A percentile compares a stretch with the other conserved stretches of the same genome.
Evolutionary conservation across 164 flowering plant genomes (phyloP).

Genomic region (Vitis cinerea): DNA sequence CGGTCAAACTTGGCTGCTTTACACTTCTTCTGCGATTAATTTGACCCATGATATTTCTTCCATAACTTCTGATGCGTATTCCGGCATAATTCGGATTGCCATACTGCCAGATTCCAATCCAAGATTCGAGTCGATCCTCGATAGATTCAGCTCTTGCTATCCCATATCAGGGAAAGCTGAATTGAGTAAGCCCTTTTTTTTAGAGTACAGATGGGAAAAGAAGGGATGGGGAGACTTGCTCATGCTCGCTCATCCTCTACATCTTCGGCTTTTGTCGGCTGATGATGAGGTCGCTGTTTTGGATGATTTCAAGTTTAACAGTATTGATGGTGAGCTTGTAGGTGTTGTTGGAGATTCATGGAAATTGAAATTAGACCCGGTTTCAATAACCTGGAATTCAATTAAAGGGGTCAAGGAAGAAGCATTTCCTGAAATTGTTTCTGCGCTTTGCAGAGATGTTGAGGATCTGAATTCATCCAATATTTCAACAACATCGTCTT

Average conservation of each 20-base stretch:
- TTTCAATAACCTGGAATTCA: constrained; percentile 88
- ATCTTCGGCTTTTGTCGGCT: constrained; percentile 45
- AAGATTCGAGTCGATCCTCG: constrained; percentile 47
- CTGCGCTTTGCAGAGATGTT: constrained; percentile 65
- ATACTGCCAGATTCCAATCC: constrained; percentile 46
- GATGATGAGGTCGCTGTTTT: constrained; percentile 38
- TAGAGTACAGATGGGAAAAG: constrained; percentile 87
- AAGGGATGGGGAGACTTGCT: constrained; percentile 83
- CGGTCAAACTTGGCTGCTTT: constrained; percentile 79
- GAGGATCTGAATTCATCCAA: constrained; percentile 38
- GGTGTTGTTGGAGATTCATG: constrained; percentile 90
- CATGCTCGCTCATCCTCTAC: constrained; percentile 85
- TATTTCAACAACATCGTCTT: constrained; percentile 61
- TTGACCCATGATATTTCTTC: constrained; percentile 34
- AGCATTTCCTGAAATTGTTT: constrained; percentile 40
- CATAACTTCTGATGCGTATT: constrained; percentile 46
- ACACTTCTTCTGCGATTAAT: constrained; percentile 60
- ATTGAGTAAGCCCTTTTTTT: constrained; percentile 48
- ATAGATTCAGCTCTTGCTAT: constrained; percentile 73
- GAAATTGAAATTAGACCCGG: constrained; percentile 54
- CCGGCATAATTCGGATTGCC: constrained; percentile 72
- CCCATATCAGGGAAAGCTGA: constrained; percentile 68
- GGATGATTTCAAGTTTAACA: constrained; percentile 62
- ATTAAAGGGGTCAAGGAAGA: constrained; percentile 54
- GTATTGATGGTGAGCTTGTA: constrained; percentile 94